Evolutionary conservation across 169 alveolate genomes (phyloP).

Genomic region (Cryptosporidium ryanae): DNA sequence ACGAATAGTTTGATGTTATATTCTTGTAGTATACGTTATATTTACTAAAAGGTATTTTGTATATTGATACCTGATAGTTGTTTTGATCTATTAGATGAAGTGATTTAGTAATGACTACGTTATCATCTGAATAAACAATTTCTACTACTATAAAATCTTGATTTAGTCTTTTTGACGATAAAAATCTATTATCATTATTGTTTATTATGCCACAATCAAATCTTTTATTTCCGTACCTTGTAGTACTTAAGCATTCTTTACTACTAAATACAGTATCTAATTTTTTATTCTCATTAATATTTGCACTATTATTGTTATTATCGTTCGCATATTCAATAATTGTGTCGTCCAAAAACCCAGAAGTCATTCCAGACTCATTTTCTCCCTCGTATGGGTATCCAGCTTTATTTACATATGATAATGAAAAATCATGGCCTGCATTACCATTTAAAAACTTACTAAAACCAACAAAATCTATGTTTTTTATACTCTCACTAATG

Average conservation of each 20-base stretch:
- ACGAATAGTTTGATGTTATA: conserved; percentile 25
- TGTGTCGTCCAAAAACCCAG: conserved; percentile 72
- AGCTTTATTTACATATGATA: background rate
- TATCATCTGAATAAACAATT: conserved; percentile 14
- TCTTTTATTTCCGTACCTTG: too few species aligned
- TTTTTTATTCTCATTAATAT: too few species aligned
- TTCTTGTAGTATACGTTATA: background rate
- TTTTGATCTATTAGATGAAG: conserved; percentile 68
- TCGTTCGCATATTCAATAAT: conserved; percentile 33
- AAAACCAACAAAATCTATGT: background rate
- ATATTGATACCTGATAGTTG: conserved; percentile 36
- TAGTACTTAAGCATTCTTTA: too few species aligned
- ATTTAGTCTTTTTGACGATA: conserved; percentile 50
- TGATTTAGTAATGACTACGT: conserved; percentile 37
- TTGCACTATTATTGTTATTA: background rate
- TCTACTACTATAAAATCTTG: conserved; percentile 48
- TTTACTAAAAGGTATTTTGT: conserved; percentile 12
- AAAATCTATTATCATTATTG: conserved; percentile 1
- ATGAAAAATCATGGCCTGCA: background rate
- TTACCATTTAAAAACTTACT: background rate
- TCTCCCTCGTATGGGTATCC: background rate
- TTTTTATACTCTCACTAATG: background rate
- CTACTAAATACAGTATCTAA: too few species aligned
- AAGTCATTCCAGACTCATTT: conserved; percentile 17
- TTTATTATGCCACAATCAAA: too few species aligned